phyloP scores from a whole-genome alignment of 257 asterid genomes.

The Solanum virginianum region DNA sequence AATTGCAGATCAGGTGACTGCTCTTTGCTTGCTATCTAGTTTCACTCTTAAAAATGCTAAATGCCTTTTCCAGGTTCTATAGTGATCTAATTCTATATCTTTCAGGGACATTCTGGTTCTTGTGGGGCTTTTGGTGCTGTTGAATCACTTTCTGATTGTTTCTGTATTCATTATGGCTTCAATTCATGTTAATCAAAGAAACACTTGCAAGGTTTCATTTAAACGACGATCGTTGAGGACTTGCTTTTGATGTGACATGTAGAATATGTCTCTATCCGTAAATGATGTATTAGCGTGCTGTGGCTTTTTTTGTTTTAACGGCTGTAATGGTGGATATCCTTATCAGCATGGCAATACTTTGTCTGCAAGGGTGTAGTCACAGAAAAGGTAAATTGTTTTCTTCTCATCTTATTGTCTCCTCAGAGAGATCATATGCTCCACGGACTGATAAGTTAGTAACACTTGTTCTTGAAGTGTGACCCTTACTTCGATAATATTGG shows the following conservation, averaged over 20 bases:
- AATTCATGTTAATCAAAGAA: not conserved
- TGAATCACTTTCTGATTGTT: conserved; percentile 83
- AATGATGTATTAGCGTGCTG: conserved; percentile 95
- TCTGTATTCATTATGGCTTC: conserved; percentile 57
- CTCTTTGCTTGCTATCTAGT: not conserved
- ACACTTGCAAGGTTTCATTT: not conserved
- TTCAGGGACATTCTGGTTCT: conserved; percentile 94
- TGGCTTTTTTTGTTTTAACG: conserved; percentile 79
- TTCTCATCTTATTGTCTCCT: not conserved
- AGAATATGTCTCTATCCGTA: conserved; percentile 81
- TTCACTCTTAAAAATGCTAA: not conserved
- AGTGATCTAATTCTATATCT: not conserved
- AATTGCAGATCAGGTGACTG: conserved; percentile 65
- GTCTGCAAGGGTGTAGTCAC: conserved; percentile 72
- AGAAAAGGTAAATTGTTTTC: conserved; percentile 40
- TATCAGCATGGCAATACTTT: conserved; percentile 81
- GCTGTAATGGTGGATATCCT: conserved; percentile 89
- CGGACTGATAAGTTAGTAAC: not conserved
- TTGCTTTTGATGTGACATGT: not conserved
- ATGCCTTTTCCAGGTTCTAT: not conserved
- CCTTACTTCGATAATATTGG: conserved; percentile 84
- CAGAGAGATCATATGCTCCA: not conserved
- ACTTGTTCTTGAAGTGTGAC: conserved; percentile 58
- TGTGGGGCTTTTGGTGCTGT: conserved; percentile 99
- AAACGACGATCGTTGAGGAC: not conserved